Conservation (phyloP, 768 basidiomycete species). For the Trametes meyenii region DNA sequence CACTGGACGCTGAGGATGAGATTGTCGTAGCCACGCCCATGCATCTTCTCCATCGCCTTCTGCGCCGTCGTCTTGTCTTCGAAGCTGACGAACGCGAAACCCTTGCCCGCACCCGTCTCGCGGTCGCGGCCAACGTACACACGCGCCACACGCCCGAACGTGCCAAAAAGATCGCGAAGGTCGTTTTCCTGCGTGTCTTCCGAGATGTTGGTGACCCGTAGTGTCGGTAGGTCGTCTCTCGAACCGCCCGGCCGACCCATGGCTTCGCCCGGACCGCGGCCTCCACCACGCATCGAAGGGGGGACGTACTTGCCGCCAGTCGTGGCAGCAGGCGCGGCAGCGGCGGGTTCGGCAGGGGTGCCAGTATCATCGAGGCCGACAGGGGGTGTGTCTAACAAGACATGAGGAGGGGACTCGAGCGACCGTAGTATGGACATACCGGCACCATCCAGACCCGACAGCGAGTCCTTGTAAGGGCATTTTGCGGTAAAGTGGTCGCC, state of each 20-base stretch:
- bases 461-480: constrained; percentile 96
- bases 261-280: constrained; percentile 74
- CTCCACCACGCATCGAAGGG: constrained; percentile 80
- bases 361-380: constrained; percentile 39
- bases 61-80: constrained; percentile 81
- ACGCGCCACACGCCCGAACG: constrained; percentile 82
- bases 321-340: constrained; percentile 39
- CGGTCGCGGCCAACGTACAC: constrained; percentile 95
- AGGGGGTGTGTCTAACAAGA: constrained; percentile 41
- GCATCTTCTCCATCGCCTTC: constrained; percentile 87
- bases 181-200: constrained; percentile 96
- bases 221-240: constrained; percentile 92
- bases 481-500: constrained; percentile 98
- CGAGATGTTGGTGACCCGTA: constrained; percentile 96
- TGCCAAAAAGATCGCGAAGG: constrained; percentile 85
- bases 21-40: constrained; percentile 92
- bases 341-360: constrained; percentile 38
- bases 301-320: constrained; percentile 88
- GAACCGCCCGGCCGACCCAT: constrained; percentile 63
- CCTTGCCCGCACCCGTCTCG: constrained; percentile 93
- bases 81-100: constrained; percentile 97
- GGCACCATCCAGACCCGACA: constrained; percentile 69
- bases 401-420: not conserved
- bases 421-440: constrained; percentile 41
- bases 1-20: constrained; percentile 75